Conservation (phyloP, 2,329 filamentous ascomycete species). For the Amylocarpus encephaloides region DNA sequence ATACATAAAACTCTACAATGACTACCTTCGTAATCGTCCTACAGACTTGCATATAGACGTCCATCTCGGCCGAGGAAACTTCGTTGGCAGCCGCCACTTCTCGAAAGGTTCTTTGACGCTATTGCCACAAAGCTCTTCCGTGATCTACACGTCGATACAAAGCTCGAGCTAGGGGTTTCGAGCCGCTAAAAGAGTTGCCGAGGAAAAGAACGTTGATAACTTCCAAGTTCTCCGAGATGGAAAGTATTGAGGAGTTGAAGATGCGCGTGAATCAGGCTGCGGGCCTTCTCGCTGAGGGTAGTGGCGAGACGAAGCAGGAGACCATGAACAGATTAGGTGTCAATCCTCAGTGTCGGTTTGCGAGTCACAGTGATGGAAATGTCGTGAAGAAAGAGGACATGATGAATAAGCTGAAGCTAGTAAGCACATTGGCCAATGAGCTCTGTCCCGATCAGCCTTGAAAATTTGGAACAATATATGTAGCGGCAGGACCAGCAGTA, state of each 20-base stretch:
- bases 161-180: conserved; percentile 56
- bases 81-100: conserved; percentile 61
- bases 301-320: conserved; percentile 56
- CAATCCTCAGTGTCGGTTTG: conserved; percentile 69
- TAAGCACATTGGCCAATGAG: conserved; percentile 65
- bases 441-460: conserved; percentile 49
- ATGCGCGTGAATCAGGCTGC: conserved; percentile 52
- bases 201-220: conserved; percentile 57
- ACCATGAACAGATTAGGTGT: conserved; percentile 63
- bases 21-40: conserved; percentile 56
- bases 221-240: conserved; percentile 56
- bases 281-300: conserved; percentile 64
- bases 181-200: conserved; percentile 57
- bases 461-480: no score
- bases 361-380: conserved; percentile 61
- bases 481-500: no score
- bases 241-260: conserved; percentile 61
- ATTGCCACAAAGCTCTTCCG: conserved; percentile 63
- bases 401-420: conserved; percentile 65
- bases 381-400: conserved; percentile 64
- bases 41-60: conserved; percentile 70
- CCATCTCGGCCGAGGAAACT: conserved; percentile 65
- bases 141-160: conserved; percentile 57
- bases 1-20: conserved; percentile 74
- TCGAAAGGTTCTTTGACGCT: conserved; percentile 60